These are phyloP conservation scores for Aspergillus ellipticus DNA, from an alignment of 495 filamentous ascomycete species.

Conservation along the genomic window DNA sequence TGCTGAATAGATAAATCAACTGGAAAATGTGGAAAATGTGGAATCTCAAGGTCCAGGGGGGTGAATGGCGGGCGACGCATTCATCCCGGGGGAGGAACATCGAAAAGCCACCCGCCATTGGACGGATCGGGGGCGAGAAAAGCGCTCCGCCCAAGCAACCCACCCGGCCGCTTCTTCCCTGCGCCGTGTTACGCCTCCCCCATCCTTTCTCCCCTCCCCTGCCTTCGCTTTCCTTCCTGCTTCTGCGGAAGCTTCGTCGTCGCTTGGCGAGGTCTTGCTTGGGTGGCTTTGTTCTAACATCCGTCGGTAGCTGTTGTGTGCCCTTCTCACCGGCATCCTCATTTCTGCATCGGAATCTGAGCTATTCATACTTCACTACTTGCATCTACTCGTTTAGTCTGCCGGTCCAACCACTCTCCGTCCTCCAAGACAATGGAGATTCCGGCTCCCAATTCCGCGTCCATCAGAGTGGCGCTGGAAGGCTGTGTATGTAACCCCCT, in stretches of 20 bases:
- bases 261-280: neutral
- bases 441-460: constrained; percentile 5
- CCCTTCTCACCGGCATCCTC: neutral
- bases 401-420: neutral
- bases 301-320: neutral
- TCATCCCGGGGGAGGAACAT: neutral
- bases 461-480: constrained; percentile 60
- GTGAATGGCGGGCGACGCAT: neutral
- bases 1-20: no score
- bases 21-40: no score
- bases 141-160: no score
- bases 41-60: neutral
- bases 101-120: no score
- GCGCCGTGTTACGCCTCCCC: no score
- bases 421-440: constrained; percentile 11
- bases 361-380: neutral
- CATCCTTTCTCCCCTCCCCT: neutral
- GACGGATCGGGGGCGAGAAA: neutral
- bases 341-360: neutral
- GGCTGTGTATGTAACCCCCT: constrained; percentile 64
- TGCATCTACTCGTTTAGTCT: neutral
- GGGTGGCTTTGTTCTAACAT: neutral
- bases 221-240: neutral
- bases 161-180: no score
- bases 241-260: neutral